Conservation (phyloP, 1,284 basidiomycete genomes). For the Fistulinella cinereoalba region DNA sequence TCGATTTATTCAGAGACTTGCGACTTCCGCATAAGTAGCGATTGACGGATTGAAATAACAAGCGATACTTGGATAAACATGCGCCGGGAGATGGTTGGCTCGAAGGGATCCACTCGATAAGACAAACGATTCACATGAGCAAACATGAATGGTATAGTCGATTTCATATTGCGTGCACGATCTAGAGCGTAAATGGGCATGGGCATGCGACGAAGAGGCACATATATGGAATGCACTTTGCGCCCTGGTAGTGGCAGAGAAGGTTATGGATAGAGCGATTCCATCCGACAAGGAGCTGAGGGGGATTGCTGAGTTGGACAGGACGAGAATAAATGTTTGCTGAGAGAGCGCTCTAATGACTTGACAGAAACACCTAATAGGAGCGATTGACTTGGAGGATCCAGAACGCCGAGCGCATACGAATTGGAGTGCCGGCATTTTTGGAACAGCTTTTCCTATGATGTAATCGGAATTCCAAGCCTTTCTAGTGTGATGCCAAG, state of each 20-base stretch:
- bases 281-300: background rate
- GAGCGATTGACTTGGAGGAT: no score
- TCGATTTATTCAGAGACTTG: conserved; percentile 2
- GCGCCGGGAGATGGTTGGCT: no score
- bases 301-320: no score
- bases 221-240: background rate
- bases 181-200: background rate
- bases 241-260: background rate
- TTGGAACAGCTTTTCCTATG: background rate
- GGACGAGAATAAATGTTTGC: no score
- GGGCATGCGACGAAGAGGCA: conserved; percentile 3
- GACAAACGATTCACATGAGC: background rate
- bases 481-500: conserved; percentile 6
- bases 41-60: conserved; percentile 6
- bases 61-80: conserved; percentile 1
- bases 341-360: no score
- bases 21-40: conserved; percentile 1
- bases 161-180: conserved; percentile 2
- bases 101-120: conserved; percentile 3
- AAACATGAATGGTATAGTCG: background rate
- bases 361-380: no score
- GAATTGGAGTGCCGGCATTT: background rate
- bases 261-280: background rate
- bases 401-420: background rate
- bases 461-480: background rate